phyloP scores from a whole-genome alignment of 768 basidiomycete species.

The Stropharia rugosoannulata region DNA sequence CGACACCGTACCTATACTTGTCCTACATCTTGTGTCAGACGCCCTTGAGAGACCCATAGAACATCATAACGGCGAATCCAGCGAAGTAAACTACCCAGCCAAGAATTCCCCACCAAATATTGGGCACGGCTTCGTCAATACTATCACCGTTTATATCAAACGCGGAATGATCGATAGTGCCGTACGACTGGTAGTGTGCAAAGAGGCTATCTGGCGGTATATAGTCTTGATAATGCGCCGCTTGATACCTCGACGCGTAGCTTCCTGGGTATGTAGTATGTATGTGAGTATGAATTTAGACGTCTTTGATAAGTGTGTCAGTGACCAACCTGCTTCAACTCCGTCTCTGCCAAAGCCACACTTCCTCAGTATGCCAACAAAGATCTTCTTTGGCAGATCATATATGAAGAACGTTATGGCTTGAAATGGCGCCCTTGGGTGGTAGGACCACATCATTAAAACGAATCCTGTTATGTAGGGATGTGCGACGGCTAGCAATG shows the following conservation, averaged over 20 bases:
- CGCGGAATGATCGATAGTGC: not conserved
- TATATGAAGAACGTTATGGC: not conserved
- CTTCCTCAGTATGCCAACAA: not conserved
- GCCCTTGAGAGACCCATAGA: not conserved
- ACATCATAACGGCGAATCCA: conserved; percentile 2
- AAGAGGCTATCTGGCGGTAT: not conserved
- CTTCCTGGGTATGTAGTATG: not conserved
- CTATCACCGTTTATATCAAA: not conserved
- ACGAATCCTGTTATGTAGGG: conserved; percentile 2
- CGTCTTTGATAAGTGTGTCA: not conserved
- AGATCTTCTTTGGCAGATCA: not conserved
- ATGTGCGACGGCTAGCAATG: not conserved
- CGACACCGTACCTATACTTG: too few relatives aligned
- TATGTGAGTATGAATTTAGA: not conserved
- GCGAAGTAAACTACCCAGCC: conserved; percentile 3
- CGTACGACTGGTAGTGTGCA: conserved; percentile 1
- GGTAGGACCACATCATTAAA: conserved; percentile 7
- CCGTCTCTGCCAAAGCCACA: not conserved
- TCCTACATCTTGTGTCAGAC: not conserved
- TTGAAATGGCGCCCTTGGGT: conserved; percentile 5
- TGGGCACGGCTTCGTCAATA: not conserved
- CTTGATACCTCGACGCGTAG: not conserved
- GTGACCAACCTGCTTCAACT: not conserved
- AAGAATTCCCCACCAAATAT: not conserved
- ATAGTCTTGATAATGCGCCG: not conserved